A percentile compares a stretch with the other conserved stretches of the same genome.
phyloP scores from a whole-genome alignment of 2,329 filamentous ascomycete species.

The Sclerotinia subarctica region DNA sequence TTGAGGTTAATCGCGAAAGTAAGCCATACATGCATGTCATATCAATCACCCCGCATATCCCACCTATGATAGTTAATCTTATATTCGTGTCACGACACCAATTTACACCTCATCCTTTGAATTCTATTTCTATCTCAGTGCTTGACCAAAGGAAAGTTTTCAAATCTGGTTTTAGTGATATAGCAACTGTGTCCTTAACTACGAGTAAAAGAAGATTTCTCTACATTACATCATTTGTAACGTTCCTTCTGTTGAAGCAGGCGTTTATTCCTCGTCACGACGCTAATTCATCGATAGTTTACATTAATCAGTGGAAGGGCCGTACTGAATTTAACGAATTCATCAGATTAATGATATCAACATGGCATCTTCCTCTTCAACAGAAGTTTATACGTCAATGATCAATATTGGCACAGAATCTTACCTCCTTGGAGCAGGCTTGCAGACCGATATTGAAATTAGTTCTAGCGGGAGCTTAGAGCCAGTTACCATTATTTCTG shows the following conservation, averaged over 20 bases:
- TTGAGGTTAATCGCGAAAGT: background rate
- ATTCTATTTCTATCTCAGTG: no score
- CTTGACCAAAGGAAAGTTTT: background rate
- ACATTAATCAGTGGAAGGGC: no score
- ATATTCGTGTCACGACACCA: no score
- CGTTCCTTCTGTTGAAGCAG: background rate
- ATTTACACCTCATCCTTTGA: no score
- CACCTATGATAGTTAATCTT: background rate
- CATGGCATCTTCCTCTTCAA: background rate
- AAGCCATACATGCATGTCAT: background rate
- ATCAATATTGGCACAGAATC: background rate
- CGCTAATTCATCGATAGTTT: no score
- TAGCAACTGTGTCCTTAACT: background rate
- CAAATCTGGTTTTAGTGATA: background rate
- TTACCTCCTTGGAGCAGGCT: conserved; percentile 1
- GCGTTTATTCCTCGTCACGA: no score
- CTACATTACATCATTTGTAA: background rate
- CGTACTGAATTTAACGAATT: no score
- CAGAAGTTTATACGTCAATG: background rate
- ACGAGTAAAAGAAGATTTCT: background rate
- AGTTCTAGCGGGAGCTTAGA: no score
- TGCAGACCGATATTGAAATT: background rate
- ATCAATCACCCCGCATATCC: background rate
- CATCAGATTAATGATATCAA: background rate
- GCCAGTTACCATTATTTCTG: background rate